Evolutionary conservation across 441 rosid species (phyloP), one percentile per base, ranked within the genome.

Genomic region (Adansonia madagascariensis): DNA sequence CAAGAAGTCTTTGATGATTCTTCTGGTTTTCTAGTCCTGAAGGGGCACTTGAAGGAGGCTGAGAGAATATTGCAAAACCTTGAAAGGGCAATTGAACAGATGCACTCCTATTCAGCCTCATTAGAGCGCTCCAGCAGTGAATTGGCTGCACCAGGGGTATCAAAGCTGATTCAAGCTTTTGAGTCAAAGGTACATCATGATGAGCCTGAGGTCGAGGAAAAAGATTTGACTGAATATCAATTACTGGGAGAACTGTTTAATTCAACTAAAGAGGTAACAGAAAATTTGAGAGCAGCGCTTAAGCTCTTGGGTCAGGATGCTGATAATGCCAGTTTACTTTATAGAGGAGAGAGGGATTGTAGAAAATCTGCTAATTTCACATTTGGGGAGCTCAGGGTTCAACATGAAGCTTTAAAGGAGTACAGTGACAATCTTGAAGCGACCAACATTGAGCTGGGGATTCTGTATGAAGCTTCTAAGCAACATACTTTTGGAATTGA

Each of bases 161-260:
- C 98, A 14, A 91, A 89, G 85, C 78, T 97, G 84, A 94, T 94
- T 86, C 91, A 89, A 79, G 92, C 97, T 71, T 94, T 93, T 53
- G 99, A 94, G 89, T 85, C 90, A 43, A 92, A 89, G 89, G 73
- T 73, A 78, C 92, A 87, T 47, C 59, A 53, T 60, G 93, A 90
- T 74, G 97, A 94, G 68, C 83, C 80, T 5, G 97, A 88, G 79
- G 84, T 83, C 62, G 92, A 83, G 80, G 89, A 81, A 27, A 75
- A 68, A 66, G 77, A 79, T 73, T 55, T 78, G 55, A 75, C 79
- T 3, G 92, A 82, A 77, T 86, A 85, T 78, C 84, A 56, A 73
- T 83, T 86, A 55, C 74, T 82, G 5, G 67, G 83, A 62, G 88
- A 92, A 84, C 82, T 70, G 39, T 90, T 77, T 82, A 77, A 75